Percentiles rank a stretch among this genome's conserved stretches.
These are phyloP conservation scores for Nakazawaea sp. DNA, from an alignment of 805 yeast species.

Conservation along the genomic window DNA sequence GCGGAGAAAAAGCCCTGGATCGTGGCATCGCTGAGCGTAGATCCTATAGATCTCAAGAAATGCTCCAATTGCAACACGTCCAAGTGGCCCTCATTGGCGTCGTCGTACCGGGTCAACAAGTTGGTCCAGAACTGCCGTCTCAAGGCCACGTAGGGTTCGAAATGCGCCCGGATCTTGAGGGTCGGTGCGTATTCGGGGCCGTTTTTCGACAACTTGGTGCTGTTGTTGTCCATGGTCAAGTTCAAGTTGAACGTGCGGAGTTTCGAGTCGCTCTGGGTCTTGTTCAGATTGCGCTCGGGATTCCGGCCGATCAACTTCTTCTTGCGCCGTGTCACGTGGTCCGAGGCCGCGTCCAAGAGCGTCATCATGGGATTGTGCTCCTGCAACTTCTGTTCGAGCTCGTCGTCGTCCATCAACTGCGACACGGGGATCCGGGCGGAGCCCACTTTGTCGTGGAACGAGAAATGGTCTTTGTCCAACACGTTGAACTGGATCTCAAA, in stretches of 20 bases:
- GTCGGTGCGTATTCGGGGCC: conserved; percentile 40
- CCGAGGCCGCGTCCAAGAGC: conserved; percentile 13
- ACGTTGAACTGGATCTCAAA: conserved; percentile 67
- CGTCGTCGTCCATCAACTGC: conserved; percentile 17
- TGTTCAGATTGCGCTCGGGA: conserved; percentile 25
- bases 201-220: conserved; percentile 25
- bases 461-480: conserved; percentile 76
- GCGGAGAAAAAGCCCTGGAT: conserved; percentile 45
- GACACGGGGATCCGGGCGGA: conserved; percentile 47
- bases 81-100: conserved; percentile 33
- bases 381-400: conserved; percentile 7
- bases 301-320: conserved; percentile 13
- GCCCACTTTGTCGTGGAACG: conserved; percentile 82
- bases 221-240: conserved; percentile 20
- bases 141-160: conserved; percentile 56
- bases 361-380: conserved; percentile 9
- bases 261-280: conserved; percentile 29
- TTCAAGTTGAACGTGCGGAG: conserved; percentile 33
- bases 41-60: conserved; percentile 60
- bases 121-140: conserved; percentile 66
- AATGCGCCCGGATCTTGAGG: conserved; percentile 54
- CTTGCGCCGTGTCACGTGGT: conserved; percentile 13
- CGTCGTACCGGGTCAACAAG: conserved; percentile 47
- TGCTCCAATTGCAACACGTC: conserved; percentile 57
- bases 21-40: conserved; percentile 46